Conservation (phyloP, 441 rosid species). For the Bocquillonia castaneifolia region DNA sequence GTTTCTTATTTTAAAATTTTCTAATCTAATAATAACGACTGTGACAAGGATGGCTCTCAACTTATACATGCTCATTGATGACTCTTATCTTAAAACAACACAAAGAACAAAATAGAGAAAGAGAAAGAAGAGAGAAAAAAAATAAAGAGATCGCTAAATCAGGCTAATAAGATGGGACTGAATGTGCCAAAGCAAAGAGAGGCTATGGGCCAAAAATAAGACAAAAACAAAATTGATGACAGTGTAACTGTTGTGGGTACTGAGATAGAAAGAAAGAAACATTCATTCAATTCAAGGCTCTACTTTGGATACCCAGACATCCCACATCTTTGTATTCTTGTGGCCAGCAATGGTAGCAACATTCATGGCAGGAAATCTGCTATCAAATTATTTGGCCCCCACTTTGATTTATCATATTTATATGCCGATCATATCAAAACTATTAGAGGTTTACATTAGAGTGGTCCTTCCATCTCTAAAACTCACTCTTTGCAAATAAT, state of each 20-base stretch:
- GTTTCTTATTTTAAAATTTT: neutral
- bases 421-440: slow-evolving; percentile 25
- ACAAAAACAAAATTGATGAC: slow-evolving; percentile 8
- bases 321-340: slow-evolving; percentile 34
- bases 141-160: neutral
- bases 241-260: neutral
- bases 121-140: neutral
- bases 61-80: neutral
- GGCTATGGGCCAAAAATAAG: neutral
- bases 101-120: neutral
- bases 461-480: slow-evolving; percentile 22
- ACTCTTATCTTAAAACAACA: neutral
- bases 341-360: slow-evolving; percentile 31
- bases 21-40: neutral
- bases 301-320: slow-evolving; percentile 39
- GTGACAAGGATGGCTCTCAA: neutral
- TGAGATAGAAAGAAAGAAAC: neutral
- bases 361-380: slow-evolving; percentile 30
- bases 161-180: neutral
- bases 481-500: too few relatives aligned
- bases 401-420: too few relatives aligned
- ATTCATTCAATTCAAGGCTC: neutral
- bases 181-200: neutral
- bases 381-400: slow-evolving; percentile 27
- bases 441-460: slow-evolving; percentile 2